These are phyloP conservation scores for Planoprotostelium fungivorum DNA, from an alignment of 78 protist species.

Conservation along the genomic window DNA sequence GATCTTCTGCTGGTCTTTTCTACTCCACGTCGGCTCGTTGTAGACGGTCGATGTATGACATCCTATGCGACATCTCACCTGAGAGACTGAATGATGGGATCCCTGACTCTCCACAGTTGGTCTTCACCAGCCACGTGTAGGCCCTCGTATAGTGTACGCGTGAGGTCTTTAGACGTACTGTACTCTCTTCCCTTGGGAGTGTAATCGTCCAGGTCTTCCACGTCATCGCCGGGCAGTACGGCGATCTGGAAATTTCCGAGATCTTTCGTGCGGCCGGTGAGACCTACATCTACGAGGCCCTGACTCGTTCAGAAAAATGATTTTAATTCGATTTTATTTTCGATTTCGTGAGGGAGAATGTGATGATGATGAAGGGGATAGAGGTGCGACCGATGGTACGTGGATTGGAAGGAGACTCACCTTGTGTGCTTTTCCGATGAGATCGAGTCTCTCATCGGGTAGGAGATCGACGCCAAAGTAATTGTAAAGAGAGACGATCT, in stretches of 20 bases:
- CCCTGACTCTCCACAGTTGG: not conserved
- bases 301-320: not conserved
- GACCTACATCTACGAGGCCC: not conserved
- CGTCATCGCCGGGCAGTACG: not conserved
- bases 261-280: not conserved
- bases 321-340: no score
- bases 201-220: not conserved
- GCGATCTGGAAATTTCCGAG: not conserved
- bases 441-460: not conserved
- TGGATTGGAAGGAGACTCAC: not conserved
- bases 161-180: not conserved
- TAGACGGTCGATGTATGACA: not conserved
- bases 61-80: not conserved
- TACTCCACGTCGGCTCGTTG: not conserved
- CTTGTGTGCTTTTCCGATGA: not conserved
- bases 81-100: not conserved
- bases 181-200: not conserved
- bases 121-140: not conserved
- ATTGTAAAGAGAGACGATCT: constrained; percentile 1
- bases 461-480: not conserved
- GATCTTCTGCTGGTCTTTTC: not conserved
- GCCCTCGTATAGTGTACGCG: not conserved
- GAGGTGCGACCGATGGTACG: no score
- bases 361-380: no score
- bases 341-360: no score